A percentile compares a stretch with the other conserved stretches of the same genome.
Evolutionary conservation across 1,284 basidiomycete species (phyloP).

Genomic region (Xanthoconium separans): DNA sequence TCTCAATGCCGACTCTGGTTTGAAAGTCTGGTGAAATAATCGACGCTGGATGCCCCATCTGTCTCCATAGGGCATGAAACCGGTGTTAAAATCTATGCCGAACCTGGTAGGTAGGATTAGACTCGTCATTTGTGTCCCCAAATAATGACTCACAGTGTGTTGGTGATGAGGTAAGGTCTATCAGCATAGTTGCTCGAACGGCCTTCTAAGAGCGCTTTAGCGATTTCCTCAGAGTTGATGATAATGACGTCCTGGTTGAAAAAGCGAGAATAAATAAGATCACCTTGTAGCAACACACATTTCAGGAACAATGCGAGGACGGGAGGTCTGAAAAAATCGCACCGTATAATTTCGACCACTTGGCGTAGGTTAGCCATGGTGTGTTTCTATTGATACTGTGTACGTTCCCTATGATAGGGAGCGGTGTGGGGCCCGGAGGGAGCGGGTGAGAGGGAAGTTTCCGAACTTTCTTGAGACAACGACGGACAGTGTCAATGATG

Average conservation of each 20-base stretch:
- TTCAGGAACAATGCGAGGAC: not conserved
- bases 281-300: conserved; percentile 17
- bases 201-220: conserved; percentile 40
- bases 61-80: conserved; percentile 37
- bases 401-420: conserved; percentile 22
- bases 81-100: conserved; percentile 37
- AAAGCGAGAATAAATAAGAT: conserved; percentile 28
- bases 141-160: conserved; percentile 8
- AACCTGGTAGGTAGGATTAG: conserved; percentile 32
- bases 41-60: conserved; percentile 39
- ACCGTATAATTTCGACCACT: conserved; percentile 17
- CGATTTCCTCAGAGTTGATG: conserved; percentile 37
- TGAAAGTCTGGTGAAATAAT: conserved; percentile 36
- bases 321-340: not conserved
- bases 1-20: conserved; percentile 18
- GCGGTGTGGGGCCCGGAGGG: conserved; percentile 15
- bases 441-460: conserved; percentile 4
- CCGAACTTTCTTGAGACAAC: not conserved
- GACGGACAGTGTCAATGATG: not conserved
- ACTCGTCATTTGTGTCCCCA: not conserved
- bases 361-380: conserved; percentile 21
- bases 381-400: conserved; percentile 3
- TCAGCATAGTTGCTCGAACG: conserved; percentile 38
- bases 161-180: conserved; percentile 32
- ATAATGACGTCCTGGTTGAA: conserved; percentile 12